Percentiles rank a stretch among this genome's conserved stretches.
These are phyloP conservation scores for Dipteronia sinensis DNA, from an alignment of 345 rosid species.

Conservation along the genomic window DNA sequence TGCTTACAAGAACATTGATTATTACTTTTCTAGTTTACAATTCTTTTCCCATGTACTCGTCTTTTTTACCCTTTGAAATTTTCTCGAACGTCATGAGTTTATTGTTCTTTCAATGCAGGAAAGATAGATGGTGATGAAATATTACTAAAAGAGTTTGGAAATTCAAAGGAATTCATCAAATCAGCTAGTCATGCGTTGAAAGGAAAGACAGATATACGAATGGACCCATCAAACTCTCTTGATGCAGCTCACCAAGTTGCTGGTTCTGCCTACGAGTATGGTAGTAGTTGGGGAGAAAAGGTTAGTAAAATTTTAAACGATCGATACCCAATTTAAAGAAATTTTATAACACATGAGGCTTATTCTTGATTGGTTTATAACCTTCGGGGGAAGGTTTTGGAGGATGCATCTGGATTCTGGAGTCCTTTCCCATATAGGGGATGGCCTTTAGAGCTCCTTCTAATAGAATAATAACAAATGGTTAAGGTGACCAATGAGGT, in stretches of 20 bases:
- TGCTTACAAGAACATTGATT: too few relatives aligned
- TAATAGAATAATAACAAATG: too few relatives aligned
- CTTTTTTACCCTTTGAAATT: neutral
- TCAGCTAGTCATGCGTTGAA: slow-evolving; percentile 46
- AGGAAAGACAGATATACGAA: slow-evolving; percentile 28
- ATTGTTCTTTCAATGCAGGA: slow-evolving; percentile 17
- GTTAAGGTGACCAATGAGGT: too few relatives aligned
- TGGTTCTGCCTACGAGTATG: slow-evolving; percentile 44
- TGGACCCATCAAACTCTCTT: slow-evolving; percentile 11
- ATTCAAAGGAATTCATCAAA: slow-evolving; percentile 40
- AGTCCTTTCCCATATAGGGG: too few relatives aligned
- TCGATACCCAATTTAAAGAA: too few relatives aligned
- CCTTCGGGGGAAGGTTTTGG: too few relatives aligned
- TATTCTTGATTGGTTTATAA: too few relatives aligned
- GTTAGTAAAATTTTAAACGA: slow-evolving; percentile 24
- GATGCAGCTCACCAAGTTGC: slow-evolving; percentile 54
- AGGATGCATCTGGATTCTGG: too few relatives aligned
- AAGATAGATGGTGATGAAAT: slow-evolving; percentile 6
- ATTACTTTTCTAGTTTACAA: too few relatives aligned
- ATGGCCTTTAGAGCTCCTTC: too few relatives aligned
- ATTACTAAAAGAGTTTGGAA: slow-evolving; percentile 42
- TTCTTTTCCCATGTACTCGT: neutral
- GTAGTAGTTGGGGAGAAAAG: slow-evolving; percentile 59
- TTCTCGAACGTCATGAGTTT: neutral
- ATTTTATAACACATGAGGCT: too few relatives aligned